A percentile compares a stretch with the other conserved stretches of the same genome.
Conservation (phyloP, 1,139 yeast species). For the Geotrichum reessii region DNA sequence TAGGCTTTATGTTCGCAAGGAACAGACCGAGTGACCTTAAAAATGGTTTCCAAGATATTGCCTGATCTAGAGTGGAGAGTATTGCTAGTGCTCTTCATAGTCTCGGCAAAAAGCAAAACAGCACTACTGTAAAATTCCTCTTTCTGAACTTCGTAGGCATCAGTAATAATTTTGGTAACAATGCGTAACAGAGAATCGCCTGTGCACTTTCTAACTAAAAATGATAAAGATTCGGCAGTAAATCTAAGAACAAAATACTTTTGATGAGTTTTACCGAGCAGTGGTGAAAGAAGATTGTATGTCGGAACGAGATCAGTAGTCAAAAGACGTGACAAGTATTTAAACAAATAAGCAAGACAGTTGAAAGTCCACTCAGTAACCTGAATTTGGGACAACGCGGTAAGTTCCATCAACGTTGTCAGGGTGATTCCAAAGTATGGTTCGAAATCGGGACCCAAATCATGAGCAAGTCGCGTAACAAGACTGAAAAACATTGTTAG, state of each 20-base stretch:
- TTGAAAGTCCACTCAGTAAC: slow-evolving; percentile 81
- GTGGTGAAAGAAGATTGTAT: slow-evolving; percentile 57
- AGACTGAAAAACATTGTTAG: slow-evolving; percentile 33
- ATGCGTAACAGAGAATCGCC: slow-evolving; percentile 45
- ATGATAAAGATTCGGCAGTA: slow-evolving; percentile 87
- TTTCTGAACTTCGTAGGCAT: slow-evolving; percentile 36
- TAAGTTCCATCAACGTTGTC: slow-evolving; percentile 46
- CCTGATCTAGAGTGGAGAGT: slow-evolving; percentile 69
- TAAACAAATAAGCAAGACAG: slow-evolving; percentile 81
- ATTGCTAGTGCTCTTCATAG: slow-evolving; percentile 67
- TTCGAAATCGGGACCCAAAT: slow-evolving; percentile 86
- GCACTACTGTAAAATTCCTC: slow-evolving; percentile 53
- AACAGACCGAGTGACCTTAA: background rate
- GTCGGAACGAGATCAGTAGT: slow-evolving; percentile 63
- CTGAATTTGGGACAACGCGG: slow-evolving; percentile 47
- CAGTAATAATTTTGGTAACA: slow-evolving; percentile 48
- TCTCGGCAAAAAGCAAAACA: slow-evolving; percentile 60
- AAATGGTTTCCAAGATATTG: slow-evolving; percentile 41
- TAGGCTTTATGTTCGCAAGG: slow-evolving; percentile 21
- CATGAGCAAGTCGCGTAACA: slow-evolving; percentile 81
- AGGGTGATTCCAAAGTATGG: slow-evolving; percentile 57
- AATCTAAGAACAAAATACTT: slow-evolving; percentile 68
- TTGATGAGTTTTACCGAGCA: slow-evolving; percentile 47
- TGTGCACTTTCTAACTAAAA: slow-evolving; percentile 65
- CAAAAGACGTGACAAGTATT: slow-evolving; percentile 65